Base-by-base conservation (phyloP, 208 protist genomes). In the Crithidia acanthocephali region DNA sequence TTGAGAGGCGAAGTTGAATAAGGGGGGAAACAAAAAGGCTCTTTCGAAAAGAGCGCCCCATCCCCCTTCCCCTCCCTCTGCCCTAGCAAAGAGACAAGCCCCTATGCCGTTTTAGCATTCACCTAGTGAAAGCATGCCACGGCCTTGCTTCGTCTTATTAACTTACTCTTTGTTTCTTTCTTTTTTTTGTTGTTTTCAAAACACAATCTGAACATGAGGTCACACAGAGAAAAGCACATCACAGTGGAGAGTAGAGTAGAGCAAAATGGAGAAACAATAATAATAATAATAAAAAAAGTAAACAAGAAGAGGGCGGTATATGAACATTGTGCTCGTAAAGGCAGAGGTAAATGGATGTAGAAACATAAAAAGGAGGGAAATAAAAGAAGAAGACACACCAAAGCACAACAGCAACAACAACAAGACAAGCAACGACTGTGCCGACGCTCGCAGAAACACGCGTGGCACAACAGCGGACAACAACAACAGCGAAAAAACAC, bases 301-400 rank as follows among this genome's bases (percentile, higher is more conserved):
- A 25, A 55, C 18, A 66, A 67, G 27, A 5, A 44, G 18, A 57
- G 33, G 25, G 6, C 37, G 6, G 37, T 13, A 42, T 42, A 42
- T 13, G 37, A 42, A 42, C 37, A 42, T 42, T 15, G 37, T 15
- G 37, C 9, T 42, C 9, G 37, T 42, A 52, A 7, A 44, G 9
- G 13, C 37, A 44, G 9, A 44, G 37, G 37, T 44, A 13, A 44
- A 44, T 44, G 37, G n/a, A n/a, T n/a, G n/a, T n/a, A n/a, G n/a
- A n/a, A n/a, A n/a, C n/a, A n/a, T n/a, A n/a, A n/a, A 59, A 25
- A 45, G n/a, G 42, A 20, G 27, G 13, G 50, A 45, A 28, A 22
- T 37, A n/a, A 68, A n/a, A 45, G 47, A 53, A 68, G 50, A 45
- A 52, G 45, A 51, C 7, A 44, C 37, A 50, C 20, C 45, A 22